phyloP scores from a whole-genome alignment of 768 basidiomycete genomes.

The Xanthoconium stramineum region DNA sequence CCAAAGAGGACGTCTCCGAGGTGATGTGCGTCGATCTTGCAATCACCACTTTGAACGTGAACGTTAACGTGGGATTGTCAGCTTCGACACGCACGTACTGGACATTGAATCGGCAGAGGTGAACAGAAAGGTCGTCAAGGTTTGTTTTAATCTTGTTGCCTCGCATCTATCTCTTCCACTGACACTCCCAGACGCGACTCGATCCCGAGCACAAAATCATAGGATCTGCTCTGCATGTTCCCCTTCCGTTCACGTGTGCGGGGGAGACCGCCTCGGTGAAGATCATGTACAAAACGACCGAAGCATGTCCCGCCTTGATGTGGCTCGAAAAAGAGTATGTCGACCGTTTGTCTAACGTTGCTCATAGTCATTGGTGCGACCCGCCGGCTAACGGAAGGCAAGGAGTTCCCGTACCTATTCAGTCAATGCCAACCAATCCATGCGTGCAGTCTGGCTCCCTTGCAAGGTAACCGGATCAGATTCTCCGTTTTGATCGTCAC shows the following conservation, averaged over 20 bases:
- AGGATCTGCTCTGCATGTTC: slow-evolving; percentile 71
- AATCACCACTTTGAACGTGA: background rate
- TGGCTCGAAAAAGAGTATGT: slow-evolving; percentile 80
- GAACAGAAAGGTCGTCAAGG: no score
- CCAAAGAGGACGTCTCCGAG: no score
- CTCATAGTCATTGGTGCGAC: background rate
- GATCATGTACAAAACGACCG: slow-evolving; percentile 72
- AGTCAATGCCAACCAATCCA: slow-evolving; percentile 94
- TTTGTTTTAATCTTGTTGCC: slow-evolving; percentile 10
- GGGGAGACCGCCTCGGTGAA: slow-evolving; percentile 46
- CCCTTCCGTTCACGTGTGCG: slow-evolving; percentile 36
- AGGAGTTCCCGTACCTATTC: slow-evolving; percentile 84
- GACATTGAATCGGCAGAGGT: slow-evolving; percentile 48
- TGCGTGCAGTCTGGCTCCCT: slow-evolving; percentile 71
- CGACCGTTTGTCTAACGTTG: background rate
- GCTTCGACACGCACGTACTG: slow-evolving; percentile 52
- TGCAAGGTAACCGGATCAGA: slow-evolving; percentile 54
- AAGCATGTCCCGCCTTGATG: slow-evolving; percentile 73
- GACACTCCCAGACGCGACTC: slow-evolving; percentile 39
- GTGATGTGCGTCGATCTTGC: no score
- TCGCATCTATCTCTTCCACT: background rate
- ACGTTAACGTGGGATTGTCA: slow-evolving; percentile 10
- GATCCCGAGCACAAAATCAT: slow-evolving; percentile 62
- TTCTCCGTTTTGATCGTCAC: background rate
- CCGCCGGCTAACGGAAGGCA: slow-evolving; percentile 79